phyloP scores from a whole-genome alignment of 2,329 filamentous ascomycete species.

The Teratosphaeria destructans region DNA sequence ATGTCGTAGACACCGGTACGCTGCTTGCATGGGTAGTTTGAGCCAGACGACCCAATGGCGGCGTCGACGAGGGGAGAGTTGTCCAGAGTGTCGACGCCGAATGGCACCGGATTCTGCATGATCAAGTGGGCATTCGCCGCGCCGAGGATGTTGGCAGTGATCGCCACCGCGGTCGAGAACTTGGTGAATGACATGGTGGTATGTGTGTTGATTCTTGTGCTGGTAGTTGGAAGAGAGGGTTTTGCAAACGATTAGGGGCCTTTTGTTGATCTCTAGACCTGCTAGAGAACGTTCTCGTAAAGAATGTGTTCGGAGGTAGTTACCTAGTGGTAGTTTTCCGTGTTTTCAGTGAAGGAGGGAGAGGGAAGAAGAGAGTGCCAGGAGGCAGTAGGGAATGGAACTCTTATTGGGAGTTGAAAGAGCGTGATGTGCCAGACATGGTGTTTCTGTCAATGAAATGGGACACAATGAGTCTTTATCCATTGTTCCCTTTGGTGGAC shows the following conservation, averaged over 20 bases:
- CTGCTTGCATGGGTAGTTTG: slow-evolving; percentile 74
- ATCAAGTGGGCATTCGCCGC: slow-evolving; percentile 62
- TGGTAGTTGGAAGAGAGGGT: background rate
- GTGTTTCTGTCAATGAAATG: background rate
- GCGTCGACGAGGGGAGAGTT: slow-evolving; percentile 58
- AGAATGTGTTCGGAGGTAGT: background rate
- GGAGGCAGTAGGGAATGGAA: background rate
- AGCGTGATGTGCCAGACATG: background rate
- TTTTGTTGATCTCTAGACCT: background rate
- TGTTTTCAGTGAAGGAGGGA: background rate
- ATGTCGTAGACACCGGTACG: slow-evolving; percentile 36
- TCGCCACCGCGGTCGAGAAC: slow-evolving; percentile 4
- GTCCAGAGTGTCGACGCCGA: slow-evolving; percentile 39
- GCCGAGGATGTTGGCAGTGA: slow-evolving; percentile 27
- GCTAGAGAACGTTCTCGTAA: background rate
- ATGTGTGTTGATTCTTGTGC: background rate
- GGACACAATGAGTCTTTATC: background rate
- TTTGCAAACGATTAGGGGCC: background rate
- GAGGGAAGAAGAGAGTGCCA: background rate
- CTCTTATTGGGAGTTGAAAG: background rate
- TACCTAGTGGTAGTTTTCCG: background rate
- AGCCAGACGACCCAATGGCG: slow-evolving; percentile 17
- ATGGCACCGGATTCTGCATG: slow-evolving; percentile 60
- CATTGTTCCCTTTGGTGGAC: background rate
- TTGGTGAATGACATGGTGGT: slow-evolving; percentile 7